Evolutionary conservation across 1,139 yeast genomes (phyloP).

Genomic region (Hanseniaspora uvarum): DNA sequence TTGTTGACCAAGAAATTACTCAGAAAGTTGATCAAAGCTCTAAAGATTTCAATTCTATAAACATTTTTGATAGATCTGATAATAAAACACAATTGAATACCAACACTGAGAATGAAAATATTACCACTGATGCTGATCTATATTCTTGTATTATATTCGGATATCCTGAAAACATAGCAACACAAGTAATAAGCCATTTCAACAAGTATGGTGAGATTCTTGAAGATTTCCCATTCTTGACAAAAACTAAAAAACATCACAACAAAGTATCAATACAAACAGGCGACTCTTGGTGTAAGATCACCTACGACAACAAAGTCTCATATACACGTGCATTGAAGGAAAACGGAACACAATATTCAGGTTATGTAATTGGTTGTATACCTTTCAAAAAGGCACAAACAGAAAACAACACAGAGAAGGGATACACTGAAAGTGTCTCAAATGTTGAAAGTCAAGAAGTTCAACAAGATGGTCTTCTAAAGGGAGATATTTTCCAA

Average conservation of each 20-base stretch:
- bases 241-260: conserved; percentile 19
- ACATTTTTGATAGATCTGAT: conserved; percentile 19
- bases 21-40: conserved; percentile 1
- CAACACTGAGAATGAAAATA: not conserved
- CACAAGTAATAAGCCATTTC: conserved; percentile 61
- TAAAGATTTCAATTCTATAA: conserved; percentile 16
- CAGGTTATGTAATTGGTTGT: conserved; percentile 68
- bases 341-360: conserved; percentile 66
- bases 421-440: not conserved
- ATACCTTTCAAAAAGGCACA: conserved; percentile 54
- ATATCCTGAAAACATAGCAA: conserved; percentile 66
- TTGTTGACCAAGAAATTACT: not conserved
- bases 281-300: conserved; percentile 80
- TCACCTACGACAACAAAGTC: conserved; percentile 67
- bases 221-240: conserved; percentile 51
- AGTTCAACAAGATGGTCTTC: not conserved
- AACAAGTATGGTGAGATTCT: conserved; percentile 69
- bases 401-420: conserved; percentile 35
- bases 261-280: conserved; percentile 54
- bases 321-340: conserved; percentile 75
- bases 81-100: conserved; percentile 27
- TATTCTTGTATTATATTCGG: conserved; percentile 79
- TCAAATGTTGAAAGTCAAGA: not conserved
- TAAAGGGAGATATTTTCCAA: conserved; percentile 18
- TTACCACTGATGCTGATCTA: conserved; percentile 31